These are phyloP conservation scores for Fusarium papillatum DNA, from an alignment of 2,329 filamentous ascomycete species.

Conservation along the genomic window DNA sequence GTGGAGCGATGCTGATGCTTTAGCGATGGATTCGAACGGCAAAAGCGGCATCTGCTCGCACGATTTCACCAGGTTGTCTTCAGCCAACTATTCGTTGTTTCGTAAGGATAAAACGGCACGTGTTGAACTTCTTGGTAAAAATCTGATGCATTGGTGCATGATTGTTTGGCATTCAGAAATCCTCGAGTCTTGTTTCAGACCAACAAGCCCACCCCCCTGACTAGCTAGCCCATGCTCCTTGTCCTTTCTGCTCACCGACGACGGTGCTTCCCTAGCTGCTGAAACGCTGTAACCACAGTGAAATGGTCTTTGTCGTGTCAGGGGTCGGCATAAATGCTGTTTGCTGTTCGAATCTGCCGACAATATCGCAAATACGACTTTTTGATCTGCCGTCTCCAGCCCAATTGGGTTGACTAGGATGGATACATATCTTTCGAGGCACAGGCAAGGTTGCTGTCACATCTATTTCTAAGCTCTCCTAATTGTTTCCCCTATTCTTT, in stretches of 20 bases:
- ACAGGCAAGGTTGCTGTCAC: background rate
- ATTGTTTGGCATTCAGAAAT: background rate
- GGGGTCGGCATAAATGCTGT: background rate
- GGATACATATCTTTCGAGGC: background rate
- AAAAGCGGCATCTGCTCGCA: background rate
- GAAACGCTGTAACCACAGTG: slow-evolving; percentile 15
- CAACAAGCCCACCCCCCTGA: background rate
- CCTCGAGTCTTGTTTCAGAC: background rate
- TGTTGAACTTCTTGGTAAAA: background rate
- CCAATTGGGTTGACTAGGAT: background rate
- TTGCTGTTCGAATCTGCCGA: background rate
- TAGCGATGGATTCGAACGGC: background rate
- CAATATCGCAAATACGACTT: background rate
- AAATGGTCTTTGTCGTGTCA: background rate
- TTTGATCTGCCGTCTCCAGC: background rate
- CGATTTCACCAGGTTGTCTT: background rate
- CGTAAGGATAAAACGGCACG: background rate
- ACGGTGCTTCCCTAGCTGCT: background rate
- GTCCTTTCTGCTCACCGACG: background rate
- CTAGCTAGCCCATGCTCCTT: background rate
- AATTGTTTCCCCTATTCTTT: background rate
- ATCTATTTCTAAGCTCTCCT: background rate
- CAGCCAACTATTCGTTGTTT: background rate
- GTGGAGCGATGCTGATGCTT: background rate
- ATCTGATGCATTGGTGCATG: background rate